phyloP scores from a whole-genome alignment of 2,329 filamentous ascomycete species.

The Pseudocercospora crystallina region DNA sequence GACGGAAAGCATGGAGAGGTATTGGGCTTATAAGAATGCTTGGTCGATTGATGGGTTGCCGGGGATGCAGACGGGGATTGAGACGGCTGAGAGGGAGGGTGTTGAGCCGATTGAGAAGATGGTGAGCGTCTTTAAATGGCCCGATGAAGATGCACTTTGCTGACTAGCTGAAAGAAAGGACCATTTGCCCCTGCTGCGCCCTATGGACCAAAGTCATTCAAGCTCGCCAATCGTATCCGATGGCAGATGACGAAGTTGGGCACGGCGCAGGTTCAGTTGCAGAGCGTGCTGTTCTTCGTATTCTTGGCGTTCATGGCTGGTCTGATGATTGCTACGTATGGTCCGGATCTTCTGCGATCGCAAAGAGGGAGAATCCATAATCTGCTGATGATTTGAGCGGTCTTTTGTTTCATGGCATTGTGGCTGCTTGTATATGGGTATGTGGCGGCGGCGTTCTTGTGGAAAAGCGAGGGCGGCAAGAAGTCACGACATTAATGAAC shows the following conservation, averaged over 20 bases:
- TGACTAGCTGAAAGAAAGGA: slow-evolving; percentile 10
- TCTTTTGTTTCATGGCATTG: too few relatives aligned
- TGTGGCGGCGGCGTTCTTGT: too few relatives aligned
- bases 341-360: slow-evolving; percentile 1
- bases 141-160: neutral
- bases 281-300: slow-evolving; percentile 16
- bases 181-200: slow-evolving; percentile 21
- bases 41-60: slow-evolving; percentile 47
- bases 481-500: too few relatives aligned
- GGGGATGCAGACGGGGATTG: slow-evolving; percentile 42
- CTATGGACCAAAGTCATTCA: slow-evolving; percentile 21
- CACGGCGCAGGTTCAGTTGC: slow-evolving; percentile 11
- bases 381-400: slow-evolving; percentile 1
- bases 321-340: slow-evolving; percentile 12
- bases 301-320: slow-evolving; percentile 19
- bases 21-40: slow-evolving; percentile 42
- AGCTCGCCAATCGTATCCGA: slow-evolving; percentile 17
- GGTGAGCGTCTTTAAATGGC: slow-evolving; percentile 23
- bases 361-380: neutral
- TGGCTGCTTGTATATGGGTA: too few relatives aligned
- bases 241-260: slow-evolving; percentile 17
- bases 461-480: too few relatives aligned
- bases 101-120: slow-evolving; percentile 47
- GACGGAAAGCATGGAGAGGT: slow-evolving; percentile 44
- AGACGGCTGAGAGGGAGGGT: slow-evolving; percentile 37